Base-by-base conservation (phyloP, 306 rosid genomes). In the Coriaria nepalensis region DNA sequence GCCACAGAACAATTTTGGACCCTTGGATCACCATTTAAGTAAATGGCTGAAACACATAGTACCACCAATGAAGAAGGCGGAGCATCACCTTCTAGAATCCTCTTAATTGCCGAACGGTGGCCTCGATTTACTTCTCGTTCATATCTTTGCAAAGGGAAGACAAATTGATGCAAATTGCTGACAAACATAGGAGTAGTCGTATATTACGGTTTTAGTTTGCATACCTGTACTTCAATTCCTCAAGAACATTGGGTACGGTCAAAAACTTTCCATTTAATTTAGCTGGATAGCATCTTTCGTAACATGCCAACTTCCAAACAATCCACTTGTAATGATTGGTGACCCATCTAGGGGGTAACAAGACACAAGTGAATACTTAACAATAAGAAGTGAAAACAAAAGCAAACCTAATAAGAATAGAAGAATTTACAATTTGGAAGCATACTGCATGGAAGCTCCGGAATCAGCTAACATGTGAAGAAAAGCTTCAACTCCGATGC, bases 221-320 rank as follows among this genome's bases (percentile, higher is more conserved):
- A 45, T 69, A 79, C 96, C 96, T 83, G 64, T 88, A 88, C 73
- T 83, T 88, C 74, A 88, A 67, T 70, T 83, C 96, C 77, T 83
- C 95, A 2, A 81, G 78, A 40, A 88, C 93, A 65, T 88, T 88
- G 54, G 75, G 67, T 41, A 67, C 59, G 12, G 80, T 70, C 60
- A 88, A 66, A 64, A 84, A 62, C 0, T 63, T 78, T 67, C 84
- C 77, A 40, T 51, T 71, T 45, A 72, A 63, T 44, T 71, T 65
- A 43, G 76, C 64, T 13, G 86, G 60, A 69, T 65, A 53, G 65
- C 64, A 75, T 71, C 93, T 74, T 64, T 76, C 95, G 38, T 88
- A 84, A 63, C 86, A 84, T 56, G 90, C 90, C 60, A 88, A 71
- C 65, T 88, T 88, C 97, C 97, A 88, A 49, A 84, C 79, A 65